These are phyloP conservation scores for Meyerozyma smithsonii DNA, from an alignment of 1,139 yeast genomes.

Conservation along the genomic window DNA sequence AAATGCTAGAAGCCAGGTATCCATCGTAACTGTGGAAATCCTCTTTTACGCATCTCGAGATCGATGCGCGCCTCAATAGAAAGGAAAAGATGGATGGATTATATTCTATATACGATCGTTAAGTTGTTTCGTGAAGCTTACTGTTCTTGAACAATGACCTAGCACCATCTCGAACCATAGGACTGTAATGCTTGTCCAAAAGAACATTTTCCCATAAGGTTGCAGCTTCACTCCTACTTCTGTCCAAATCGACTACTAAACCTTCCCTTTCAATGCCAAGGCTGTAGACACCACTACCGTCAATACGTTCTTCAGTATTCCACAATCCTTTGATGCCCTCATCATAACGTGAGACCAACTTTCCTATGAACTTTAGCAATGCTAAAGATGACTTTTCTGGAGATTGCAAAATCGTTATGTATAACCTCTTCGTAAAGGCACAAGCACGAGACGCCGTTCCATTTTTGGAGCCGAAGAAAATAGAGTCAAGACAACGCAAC, in stretches of 20 bases:
- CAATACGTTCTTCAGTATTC: conserved; percentile 80
- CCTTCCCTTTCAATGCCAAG: conserved; percentile 58
- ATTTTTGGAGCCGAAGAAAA: conserved; percentile 73
- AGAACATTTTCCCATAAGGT: conserved; percentile 84
- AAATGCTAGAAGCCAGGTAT: conserved; percentile 2
- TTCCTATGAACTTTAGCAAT: conserved; percentile 68
- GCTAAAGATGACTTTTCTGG: conserved; percentile 90
- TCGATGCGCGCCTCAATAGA: not conserved
- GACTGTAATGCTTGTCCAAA: conserved; percentile 77
- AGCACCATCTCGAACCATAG: conserved; percentile 57
- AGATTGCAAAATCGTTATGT: conserved; percentile 60
- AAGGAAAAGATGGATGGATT: not conserved
- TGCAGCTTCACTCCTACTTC: conserved; percentile 83
- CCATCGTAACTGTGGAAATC: not conserved
- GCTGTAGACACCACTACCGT: conserved; percentile 61
- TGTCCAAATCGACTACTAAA: conserved; percentile 53
- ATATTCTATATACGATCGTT: not conserved
- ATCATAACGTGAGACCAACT: conserved; percentile 61
- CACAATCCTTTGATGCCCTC: conserved; percentile 70
- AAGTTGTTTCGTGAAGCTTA: conserved; percentile 13
- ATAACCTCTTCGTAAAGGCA: conserved; percentile 78
- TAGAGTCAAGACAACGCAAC: conserved; percentile 69
- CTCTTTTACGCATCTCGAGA: too few species aligned
- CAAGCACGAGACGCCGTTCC: conserved; percentile 71
- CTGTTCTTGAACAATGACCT: conserved; percentile 42